These are phyloP conservation scores for Tetrahymena elliotti DNA, from an alignment of 73 alveolate species.

Conservation along the genomic window DNA sequence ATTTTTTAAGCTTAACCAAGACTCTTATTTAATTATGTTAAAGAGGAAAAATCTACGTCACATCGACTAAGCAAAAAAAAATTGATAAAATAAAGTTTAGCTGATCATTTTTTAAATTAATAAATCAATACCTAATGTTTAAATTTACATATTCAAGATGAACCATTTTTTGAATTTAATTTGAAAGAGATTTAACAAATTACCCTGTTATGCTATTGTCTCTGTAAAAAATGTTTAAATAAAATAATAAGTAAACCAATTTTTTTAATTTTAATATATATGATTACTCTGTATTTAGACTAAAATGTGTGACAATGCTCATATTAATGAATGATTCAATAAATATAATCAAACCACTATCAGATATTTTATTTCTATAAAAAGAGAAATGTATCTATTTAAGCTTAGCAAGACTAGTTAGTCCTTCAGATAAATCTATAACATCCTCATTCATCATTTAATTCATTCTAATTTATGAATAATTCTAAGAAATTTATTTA, in stretches of 20 bases:
- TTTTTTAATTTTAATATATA: not conserved
- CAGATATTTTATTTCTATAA: not conserved
- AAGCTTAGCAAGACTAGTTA: not conserved
- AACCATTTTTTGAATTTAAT: not conserved
- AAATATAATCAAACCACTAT: not conserved
- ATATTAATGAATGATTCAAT: not conserved
- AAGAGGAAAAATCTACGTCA: not conserved
- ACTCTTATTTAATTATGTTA: not conserved
- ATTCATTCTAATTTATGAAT: not conserved
- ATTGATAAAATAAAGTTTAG: no score
- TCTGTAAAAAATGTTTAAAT: not conserved
- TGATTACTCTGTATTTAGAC: not conserved
- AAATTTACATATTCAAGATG: not conserved
- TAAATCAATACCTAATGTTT: not conserved
- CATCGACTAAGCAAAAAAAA: not conserved
- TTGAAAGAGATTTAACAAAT: not conserved
- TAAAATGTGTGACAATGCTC: not conserved
- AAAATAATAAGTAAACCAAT: not conserved
- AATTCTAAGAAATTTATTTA: not conserved
- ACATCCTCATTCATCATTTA: not conserved
- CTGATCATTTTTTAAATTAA: no score
- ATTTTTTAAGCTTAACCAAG: not conserved
- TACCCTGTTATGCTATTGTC: not conserved
- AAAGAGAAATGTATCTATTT: not conserved
- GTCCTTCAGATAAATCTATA: not conserved